Evolutionary conservation across 306 rosid species (phyloP), one percentile per base, ranked within the genome.

Genomic region (Casuarina cunninghamiana): DNA sequence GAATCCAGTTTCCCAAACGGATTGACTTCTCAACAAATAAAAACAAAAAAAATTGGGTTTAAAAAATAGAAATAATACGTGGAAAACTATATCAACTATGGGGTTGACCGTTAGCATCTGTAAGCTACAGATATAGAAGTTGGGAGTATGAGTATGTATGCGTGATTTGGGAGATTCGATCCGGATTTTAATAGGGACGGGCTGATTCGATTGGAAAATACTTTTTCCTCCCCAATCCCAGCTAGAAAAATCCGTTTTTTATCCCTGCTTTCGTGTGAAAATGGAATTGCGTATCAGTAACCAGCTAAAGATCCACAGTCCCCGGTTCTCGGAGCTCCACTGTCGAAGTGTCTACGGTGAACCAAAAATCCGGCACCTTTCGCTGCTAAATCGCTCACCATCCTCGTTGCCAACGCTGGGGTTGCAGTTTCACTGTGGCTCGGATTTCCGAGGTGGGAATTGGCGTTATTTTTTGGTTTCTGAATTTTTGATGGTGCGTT

Each of bases 271-370:
- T 13, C 6, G 32, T 5, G 21, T 35, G 15, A 69, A 67, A 7
- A 81, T 84, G 88, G 73, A 16, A 15, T 48, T 80, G 53, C 58
- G 49, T 17, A 42, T 54, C 67, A 51, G 2, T 55, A 71, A 50
- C 15, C 84, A 53, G 45, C 75, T 53, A 46, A 81, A 62, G 46
- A 50, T 5, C 51, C 72, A 26, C 51, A 75, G 42, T 44, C 81
- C 60, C 5, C 45, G 61, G 46, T 26, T 73, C 76, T 50, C 63
- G 3, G 80, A 74, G 50, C 75, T 78, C 39, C 43, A 46, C 45
- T 44, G 17, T 3, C 82, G 37, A 8, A 26, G 26, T 60, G 37
- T 26, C 15, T 13, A 35, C 43, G 41, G 10, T 7, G 5, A 32
- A 41, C 60, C 70, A 15, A 76, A 73, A 21, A 66, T 19, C 53